A percentile compares a stretch with the other conserved stretches of the same genome.
phyloP scores from a whole-genome alignment of 2,329 filamentous ascomycete species.

The Botrytis elliptica region DNA sequence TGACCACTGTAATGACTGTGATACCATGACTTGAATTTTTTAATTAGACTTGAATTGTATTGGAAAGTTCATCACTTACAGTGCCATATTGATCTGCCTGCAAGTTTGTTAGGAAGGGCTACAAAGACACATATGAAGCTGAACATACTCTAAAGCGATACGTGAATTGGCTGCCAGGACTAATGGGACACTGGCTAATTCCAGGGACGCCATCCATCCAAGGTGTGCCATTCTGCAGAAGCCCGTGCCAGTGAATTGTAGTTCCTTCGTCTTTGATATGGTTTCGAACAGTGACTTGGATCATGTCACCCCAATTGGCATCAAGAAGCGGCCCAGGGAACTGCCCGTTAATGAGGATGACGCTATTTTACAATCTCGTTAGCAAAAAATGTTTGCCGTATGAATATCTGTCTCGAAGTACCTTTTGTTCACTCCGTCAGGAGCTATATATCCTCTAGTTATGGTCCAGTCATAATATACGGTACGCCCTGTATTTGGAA shows the following conservation, averaged over 20 bases:
- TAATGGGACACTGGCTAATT: constrained; percentile 61
- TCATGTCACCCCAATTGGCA: constrained; percentile 56
- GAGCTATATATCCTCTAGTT: neutral
- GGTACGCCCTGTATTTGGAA: neutral
- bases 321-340: constrained; percentile 65
- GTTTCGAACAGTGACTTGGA: constrained; percentile 69
- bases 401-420: neutral
- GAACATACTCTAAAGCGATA: constrained; percentile 43
- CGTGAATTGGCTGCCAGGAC: constrained; percentile 59
- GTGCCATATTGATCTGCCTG: constrained; percentile 45
- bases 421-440: neutral
- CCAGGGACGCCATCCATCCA: constrained; percentile 71
- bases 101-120: constrained; percentile 23
- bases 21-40: constrained; percentile 48
- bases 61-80: neutral
- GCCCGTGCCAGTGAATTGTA: constrained; percentile 72
- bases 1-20: constrained; percentile 56
- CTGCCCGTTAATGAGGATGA: constrained; percentile 68
- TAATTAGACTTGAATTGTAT: neutral
- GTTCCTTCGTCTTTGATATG: constrained; percentile 58
- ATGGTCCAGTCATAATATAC: neutral
- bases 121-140: neutral
- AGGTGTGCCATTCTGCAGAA: constrained; percentile 74
- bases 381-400: neutral
- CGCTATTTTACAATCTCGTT: constrained; percentile 48